These are phyloP conservation scores for Yamadazyma mexicana DNA, from an alignment of 1,139 yeast species.

Conservation along the genomic window DNA sequence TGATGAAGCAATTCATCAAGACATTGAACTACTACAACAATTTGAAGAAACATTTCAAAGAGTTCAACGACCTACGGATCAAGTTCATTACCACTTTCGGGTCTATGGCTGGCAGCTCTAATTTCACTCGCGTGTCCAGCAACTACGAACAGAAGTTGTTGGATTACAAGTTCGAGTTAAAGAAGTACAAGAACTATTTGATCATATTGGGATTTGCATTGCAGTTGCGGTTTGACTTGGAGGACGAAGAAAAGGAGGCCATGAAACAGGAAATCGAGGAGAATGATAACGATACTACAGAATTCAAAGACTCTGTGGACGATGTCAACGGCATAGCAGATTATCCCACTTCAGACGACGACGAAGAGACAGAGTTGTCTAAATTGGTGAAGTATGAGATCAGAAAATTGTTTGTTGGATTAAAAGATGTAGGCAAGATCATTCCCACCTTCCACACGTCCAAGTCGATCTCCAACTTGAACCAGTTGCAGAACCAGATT, in stretches of 20 bases:
- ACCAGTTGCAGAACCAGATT: conserved; percentile 21
- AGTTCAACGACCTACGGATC: conserved; percentile 32
- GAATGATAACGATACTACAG: conserved; percentile 3
- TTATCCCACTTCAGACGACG: conserved; percentile 6
- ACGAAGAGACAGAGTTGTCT: conserved; percentile 34
- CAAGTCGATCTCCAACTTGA: conserved; percentile 32
- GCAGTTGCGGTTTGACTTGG: conserved; percentile 46
- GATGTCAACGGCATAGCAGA: conserved; percentile 1
- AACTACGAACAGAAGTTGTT: conserved; percentile 43
- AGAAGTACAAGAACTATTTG: conserved; percentile 48
- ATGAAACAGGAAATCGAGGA: conserved; percentile 31
- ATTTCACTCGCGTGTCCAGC: conserved; percentile 32
- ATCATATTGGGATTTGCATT: conserved; percentile 49
- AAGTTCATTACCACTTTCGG: conserved; percentile 33
- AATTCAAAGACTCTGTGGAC: conserved; percentile 8
- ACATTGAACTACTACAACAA: conserved; percentile 46
- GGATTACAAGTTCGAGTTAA: conserved; percentile 46
- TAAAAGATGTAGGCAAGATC: conserved; percentile 37
- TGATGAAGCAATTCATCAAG: conserved; percentile 49
- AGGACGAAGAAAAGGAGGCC: conserved; percentile 26
- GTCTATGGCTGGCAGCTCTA: conserved; percentile 28
- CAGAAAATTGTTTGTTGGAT: conserved; percentile 33
- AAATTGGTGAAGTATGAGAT: conserved; percentile 39
- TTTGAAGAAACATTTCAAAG: conserved; percentile 37
- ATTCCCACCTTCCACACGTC: conserved; percentile 41